Conservation (phyloP, 2,329 filamentous ascomycete species). For the Ophiocordyceps camponoti-saundersi region DNA sequence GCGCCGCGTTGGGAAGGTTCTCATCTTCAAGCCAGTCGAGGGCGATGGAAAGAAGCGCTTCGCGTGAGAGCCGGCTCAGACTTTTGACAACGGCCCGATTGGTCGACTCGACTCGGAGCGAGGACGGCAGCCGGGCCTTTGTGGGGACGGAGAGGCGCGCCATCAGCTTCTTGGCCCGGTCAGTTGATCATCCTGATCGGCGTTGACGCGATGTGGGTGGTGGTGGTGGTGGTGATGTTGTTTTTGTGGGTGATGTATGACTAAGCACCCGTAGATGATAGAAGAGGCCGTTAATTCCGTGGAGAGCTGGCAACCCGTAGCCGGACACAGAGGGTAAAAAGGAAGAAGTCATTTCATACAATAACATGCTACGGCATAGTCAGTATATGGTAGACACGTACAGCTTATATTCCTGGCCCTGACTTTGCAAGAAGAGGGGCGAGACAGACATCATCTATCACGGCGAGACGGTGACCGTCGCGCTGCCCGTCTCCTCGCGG, state of each 20-base stretch:
- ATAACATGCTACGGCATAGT: too few species aligned
- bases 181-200: too few species aligned
- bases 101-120: slow-evolving; percentile 47
- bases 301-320: too few species aligned
- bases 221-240: neutral
- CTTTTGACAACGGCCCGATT: slow-evolving; percentile 48
- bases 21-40: slow-evolving; percentile 61
- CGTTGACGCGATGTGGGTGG: neutral
- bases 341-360: too few species aligned
- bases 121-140: slow-evolving; percentile 52
- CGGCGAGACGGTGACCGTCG: slow-evolving; percentile 39
- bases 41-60: slow-evolving; percentile 53
- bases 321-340: too few species aligned
- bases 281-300: neutral
- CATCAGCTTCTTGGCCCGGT: slow-evolving; percentile 16
- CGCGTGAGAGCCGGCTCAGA: slow-evolving; percentile 52
- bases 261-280: neutral
- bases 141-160: slow-evolving; percentile 50
- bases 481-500: slow-evolving; percentile 40
- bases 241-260: neutral
- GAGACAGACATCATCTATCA: slow-evolving; percentile 4
- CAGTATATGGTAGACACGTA: too few species aligned
- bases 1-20: slow-evolving; percentile 37
- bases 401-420: too few species aligned
- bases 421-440: too few species aligned